phyloP scores from a whole-genome alignment of 257 asterid genomes.

The Ilex aquifolium region DNA sequence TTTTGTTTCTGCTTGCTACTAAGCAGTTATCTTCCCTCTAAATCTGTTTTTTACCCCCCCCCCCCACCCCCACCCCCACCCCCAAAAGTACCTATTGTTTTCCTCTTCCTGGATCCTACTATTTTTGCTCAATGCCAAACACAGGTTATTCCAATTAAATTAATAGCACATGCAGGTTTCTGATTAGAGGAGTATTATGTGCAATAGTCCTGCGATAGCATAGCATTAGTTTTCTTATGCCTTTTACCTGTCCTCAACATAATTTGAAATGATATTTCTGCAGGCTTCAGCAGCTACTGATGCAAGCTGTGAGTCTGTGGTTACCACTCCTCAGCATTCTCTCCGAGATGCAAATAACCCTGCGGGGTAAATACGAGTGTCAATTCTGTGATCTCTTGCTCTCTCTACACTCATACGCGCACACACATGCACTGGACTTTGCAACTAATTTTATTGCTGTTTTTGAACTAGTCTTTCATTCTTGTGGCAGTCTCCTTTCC shows the following conservation, averaged over 20 bases:
- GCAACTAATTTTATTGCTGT: too few relatives aligned
- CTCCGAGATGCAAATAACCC: conserved; percentile 2
- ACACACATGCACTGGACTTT: too few relatives aligned
- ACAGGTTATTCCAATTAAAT: neutral
- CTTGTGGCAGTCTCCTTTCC: too few relatives aligned
- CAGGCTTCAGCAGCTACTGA: neutral
- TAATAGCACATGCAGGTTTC: too few relatives aligned
- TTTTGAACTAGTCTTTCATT: too few relatives aligned
- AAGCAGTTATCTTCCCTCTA: too few relatives aligned
- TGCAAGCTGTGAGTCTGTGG: neutral
- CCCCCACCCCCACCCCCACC: too few relatives aligned
- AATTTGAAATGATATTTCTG: neutral
- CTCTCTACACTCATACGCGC: neutral
- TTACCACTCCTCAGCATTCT: conserved; percentile 4
- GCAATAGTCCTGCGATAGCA: too few relatives aligned
- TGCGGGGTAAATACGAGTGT: neutral
- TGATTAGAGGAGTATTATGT: too few relatives aligned
- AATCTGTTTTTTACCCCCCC: too few relatives aligned
- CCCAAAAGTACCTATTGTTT: too few relatives aligned
- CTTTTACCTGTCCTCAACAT: neutral
- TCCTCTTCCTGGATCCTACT: too few relatives aligned
- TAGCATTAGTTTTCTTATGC: neutral
- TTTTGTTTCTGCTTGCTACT: neutral
- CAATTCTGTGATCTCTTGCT: neutral
- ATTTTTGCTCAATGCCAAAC: neutral